Conservation (phyloP, 163 green algal genomes). For the Chloroidium sp. region DNA sequence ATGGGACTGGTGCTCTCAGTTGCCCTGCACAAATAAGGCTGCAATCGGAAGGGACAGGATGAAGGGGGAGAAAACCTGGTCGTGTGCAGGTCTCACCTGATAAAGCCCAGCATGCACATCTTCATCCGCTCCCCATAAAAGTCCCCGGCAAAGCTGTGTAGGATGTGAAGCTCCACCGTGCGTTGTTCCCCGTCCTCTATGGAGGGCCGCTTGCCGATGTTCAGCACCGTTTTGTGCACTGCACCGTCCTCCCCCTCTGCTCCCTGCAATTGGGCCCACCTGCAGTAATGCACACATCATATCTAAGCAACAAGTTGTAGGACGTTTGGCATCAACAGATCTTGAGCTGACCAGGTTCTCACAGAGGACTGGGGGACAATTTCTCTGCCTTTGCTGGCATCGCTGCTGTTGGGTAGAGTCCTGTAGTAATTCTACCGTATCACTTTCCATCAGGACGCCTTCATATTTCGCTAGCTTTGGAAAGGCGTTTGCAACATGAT, state of each 20-base stretch:
- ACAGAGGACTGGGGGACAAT: too few relatives aligned
- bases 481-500: too few relatives aligned
- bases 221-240: constrained; percentile 80
- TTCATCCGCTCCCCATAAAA: constrained; percentile 52
- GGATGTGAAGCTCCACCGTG: constrained; percentile 73
- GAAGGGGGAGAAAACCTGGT: not conserved
- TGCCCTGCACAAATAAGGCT: too few relatives aligned
- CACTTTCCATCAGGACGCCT: too few relatives aligned
- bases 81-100: constrained; percentile 43
- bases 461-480: too few relatives aligned
- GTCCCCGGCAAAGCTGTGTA: constrained; percentile 60
- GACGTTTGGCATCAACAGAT: too few relatives aligned
- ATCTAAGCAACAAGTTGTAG: too few relatives aligned
- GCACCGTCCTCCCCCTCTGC: constrained; percentile 27
- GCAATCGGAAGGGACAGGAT: constrained; percentile 2
- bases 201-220: constrained; percentile 73
- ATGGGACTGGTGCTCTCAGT: too few relatives aligned
- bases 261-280: constrained; percentile 52
- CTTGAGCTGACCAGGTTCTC: too few relatives aligned
- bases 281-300: constrained; percentile 8
- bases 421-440: too few relatives aligned
- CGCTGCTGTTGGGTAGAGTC: too few relatives aligned
- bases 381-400: too few relatives aligned
- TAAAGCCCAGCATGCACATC: constrained; percentile 58
- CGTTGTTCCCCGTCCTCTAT: constrained; percentile 38